These are phyloP conservation scores for Solanum virginianum DNA, from an alignment of 257 asterid species.

Conservation along the genomic window DNA sequence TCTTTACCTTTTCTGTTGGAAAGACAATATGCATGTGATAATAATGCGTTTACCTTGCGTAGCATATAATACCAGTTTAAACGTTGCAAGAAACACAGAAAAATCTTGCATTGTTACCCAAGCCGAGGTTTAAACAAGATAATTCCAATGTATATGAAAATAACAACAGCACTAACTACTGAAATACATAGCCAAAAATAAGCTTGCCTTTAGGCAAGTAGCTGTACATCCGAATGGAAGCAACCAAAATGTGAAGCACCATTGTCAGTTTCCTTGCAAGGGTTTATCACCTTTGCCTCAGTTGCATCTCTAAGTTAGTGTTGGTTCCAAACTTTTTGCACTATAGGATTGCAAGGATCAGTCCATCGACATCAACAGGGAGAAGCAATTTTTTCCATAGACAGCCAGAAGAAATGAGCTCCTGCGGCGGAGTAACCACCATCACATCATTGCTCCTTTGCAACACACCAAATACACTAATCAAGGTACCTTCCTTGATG, in stretches of 20 bases:
- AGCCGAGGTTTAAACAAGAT: background rate
- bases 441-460: background rate
- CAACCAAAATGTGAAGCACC: background rate
- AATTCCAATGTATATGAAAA: background rate
- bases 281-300: background rate
- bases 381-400: slow-evolving; percentile 24
- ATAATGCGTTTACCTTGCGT: background rate
- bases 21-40: too few species aligned
- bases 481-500: slow-evolving; percentile 18
- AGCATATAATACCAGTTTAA: background rate
- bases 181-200: background rate
- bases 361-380: slow-evolving; percentile 29
- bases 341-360: slow-evolving; percentile 11
- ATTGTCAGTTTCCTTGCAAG: background rate
- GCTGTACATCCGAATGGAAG: background rate
- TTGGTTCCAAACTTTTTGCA: background rate
- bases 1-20: background rate
- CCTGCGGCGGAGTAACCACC: slow-evolving; percentile 20
- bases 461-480: slow-evolving; percentile 23
- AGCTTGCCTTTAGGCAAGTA: background rate
- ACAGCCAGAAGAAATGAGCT: slow-evolving; percentile 25
- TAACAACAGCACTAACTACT: background rate
- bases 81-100: background rate
- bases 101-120: background rate
- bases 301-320: background rate